These are phyloP conservation scores for Cystobasidium tubakii DNA, from an alignment of 768 basidiomycete species.

Conservation along the genomic window DNA sequence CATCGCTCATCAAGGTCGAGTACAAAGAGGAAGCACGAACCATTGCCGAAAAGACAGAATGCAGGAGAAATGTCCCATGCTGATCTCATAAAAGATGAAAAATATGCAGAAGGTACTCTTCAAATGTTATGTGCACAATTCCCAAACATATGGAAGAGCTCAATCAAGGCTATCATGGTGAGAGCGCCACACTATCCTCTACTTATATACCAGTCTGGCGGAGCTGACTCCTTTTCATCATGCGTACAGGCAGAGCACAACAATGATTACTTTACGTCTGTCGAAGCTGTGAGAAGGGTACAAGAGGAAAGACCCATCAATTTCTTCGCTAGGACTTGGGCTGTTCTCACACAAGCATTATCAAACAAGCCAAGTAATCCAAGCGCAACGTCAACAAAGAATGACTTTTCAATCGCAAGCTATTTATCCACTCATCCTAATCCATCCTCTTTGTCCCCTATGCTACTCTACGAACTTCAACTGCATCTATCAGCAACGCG, in stretches of 20 bases:
- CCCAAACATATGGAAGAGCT: constrained; percentile 29
- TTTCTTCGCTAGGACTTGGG: constrained; percentile 21
- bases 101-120: constrained; percentile 7
- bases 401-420: background rate
- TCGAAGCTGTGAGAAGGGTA: constrained; percentile 20
- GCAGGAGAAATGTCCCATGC: constrained; percentile 14
- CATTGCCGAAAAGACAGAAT: constrained; percentile 7
- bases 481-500: background rate
- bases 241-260: constrained; percentile 16
- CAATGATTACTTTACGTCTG: constrained; percentile 27
- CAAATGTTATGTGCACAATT: constrained; percentile 14
- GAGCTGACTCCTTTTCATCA: background rate
- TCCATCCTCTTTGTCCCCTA: background rate
- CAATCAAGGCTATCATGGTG: constrained; percentile 29
- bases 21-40: background rate
- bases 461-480: constrained; percentile 25
- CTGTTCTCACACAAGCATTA: constrained; percentile 3
- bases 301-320: constrained; percentile 12
- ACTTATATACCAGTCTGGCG: background rate
- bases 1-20: background rate
- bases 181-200: background rate
- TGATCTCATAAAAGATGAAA: constrained; percentile 14
- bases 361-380: background rate
- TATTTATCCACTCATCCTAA: background rate
- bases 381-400: background rate